Conservation (phyloP, 768 basidiomycete genomes). For the Tricholoma furcatifolium region DNA sequence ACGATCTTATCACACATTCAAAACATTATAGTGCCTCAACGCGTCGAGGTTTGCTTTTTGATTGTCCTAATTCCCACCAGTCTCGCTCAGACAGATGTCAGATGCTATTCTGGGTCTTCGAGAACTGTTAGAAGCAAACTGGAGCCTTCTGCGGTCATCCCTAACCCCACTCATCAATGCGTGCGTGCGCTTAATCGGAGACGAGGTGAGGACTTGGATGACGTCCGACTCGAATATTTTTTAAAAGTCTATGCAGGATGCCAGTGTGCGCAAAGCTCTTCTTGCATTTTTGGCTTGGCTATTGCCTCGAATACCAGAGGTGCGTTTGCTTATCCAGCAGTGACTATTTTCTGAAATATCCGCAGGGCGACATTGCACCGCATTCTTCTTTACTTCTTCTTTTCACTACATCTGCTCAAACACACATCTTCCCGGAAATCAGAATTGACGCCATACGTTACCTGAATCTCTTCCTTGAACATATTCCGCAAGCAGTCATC, state of each 20-base stretch:
- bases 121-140: slow-evolving; percentile 68
- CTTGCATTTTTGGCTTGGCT: slow-evolving; percentile 73
- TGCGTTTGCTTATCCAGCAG: background rate
- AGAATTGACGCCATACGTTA: slow-evolving; percentile 86
- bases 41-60: slow-evolving; percentile 58
- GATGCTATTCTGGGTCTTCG: slow-evolving; percentile 74
- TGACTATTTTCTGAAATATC: background rate
- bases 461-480: slow-evolving; percentile 69
- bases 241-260: slow-evolving; percentile 53
- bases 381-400: slow-evolving; percentile 77
- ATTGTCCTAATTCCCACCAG: background rate
- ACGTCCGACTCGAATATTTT: background rate
- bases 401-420: slow-evolving; percentile 87
- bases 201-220: slow-evolving; percentile 58
- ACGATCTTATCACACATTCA: slow-evolving; percentile 72
- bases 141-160: slow-evolving; percentile 48
- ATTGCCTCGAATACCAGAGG: slow-evolving; percentile 59
- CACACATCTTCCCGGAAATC: slow-evolving; percentile 94
- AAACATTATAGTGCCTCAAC: slow-evolving; percentile 83
- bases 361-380: slow-evolving; percentile 67
- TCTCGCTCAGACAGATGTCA: slow-evolving; percentile 22
- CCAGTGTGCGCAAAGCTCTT: slow-evolving; percentile 71
- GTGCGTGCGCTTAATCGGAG: slow-evolving; percentile 71
- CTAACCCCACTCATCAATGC: slow-evolving; percentile 57
- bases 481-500: slow-evolving; percentile 65